phyloP scores from a whole-genome alignment of 2,329 filamentous ascomycete species.

The Emmonsia crescens region DNA sequence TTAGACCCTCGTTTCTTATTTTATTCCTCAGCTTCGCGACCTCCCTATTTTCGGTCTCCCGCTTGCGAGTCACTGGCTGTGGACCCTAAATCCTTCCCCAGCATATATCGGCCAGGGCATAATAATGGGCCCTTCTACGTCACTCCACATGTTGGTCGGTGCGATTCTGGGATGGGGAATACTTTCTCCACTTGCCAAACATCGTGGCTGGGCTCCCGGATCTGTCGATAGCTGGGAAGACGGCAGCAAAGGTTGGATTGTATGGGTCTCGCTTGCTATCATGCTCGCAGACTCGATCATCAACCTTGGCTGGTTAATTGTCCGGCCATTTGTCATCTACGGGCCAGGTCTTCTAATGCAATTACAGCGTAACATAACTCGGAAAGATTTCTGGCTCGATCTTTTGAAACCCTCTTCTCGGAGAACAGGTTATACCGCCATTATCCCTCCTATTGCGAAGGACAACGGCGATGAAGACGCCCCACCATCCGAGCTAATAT shows the following conservation, averaged over 20 bases:
- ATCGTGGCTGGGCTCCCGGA: constrained; percentile 78
- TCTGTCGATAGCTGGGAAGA: constrained; percentile 78
- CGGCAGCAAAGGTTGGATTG: constrained; percentile 96
- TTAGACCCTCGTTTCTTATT: constrained; percentile 78
- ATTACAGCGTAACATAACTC: constrained; percentile 20
- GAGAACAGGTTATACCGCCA: not conserved
- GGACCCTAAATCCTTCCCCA: constrained; percentile 93
- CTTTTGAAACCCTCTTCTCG: constrained; percentile 13
- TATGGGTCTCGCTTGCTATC: constrained; percentile 90
- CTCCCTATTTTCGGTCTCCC: constrained; percentile 73
- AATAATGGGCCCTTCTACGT: constrained; percentile 95
- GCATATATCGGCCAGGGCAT: constrained; percentile 96
- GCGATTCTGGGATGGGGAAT: constrained; percentile 84
- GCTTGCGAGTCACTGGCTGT: constrained; percentile 73
- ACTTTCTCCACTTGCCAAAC: constrained; percentile 78
- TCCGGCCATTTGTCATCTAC: constrained; percentile 50
- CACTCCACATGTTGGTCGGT: constrained; percentile 87
- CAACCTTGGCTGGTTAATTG: constrained; percentile 67
- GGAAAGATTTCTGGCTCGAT: constrained; percentile 17
- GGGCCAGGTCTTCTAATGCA: constrained; percentile 26
- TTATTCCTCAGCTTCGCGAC: constrained; percentile 71
- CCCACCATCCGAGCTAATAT: constrained; percentile 70
- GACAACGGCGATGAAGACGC: constrained; percentile 59
- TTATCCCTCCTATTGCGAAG: constrained; percentile 3
- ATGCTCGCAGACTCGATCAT: constrained; percentile 93